Evolutionary conservation across 768 basidiomycete species (phyloP).

Genomic region (Panellus pusillus): DNA sequence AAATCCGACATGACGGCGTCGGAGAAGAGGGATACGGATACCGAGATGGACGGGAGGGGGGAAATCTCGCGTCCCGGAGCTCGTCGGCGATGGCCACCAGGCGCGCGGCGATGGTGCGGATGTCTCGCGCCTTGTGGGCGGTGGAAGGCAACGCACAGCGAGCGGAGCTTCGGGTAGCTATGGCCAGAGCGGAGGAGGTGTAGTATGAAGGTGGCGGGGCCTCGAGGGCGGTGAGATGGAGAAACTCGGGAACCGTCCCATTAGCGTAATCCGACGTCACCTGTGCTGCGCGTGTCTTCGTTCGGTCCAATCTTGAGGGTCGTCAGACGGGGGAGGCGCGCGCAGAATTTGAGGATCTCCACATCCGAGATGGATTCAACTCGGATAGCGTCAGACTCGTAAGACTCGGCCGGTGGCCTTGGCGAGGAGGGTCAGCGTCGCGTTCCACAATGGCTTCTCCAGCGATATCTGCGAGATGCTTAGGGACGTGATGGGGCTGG

Average conservation of each 20-base stretch:
- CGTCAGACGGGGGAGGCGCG: constrained; percentile 13
- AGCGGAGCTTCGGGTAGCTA: constrained; percentile 7
- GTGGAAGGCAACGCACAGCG: constrained; percentile 11
- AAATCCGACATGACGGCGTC: constrained; percentile 8
- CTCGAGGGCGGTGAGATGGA: constrained; percentile 2
- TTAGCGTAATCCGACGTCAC: constrained; percentile 9
- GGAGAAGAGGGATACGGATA: constrained; percentile 10
- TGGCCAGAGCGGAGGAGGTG: constrained; percentile 7
- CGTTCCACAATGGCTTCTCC: constrained; percentile 11
- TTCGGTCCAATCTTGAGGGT: constrained; percentile 13
- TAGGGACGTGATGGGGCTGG: constrained; percentile 10
- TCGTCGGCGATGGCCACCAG: constrained; percentile 2
- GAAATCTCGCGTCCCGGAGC: neutral
- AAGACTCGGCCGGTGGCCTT: constrained; percentile 4
- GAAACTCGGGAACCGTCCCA: constrained; percentile 6
- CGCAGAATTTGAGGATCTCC: constrained; percentile 15
- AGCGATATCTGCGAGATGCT: constrained; percentile 14
- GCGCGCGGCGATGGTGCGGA: constrained; percentile 5
- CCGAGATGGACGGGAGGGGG: neutral
- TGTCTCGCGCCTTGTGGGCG: neutral
- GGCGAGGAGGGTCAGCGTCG: constrained; percentile 13
- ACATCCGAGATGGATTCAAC: constrained; percentile 14
- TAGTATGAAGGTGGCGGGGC: constrained; percentile 15
- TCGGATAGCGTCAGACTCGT: constrained; percentile 13
- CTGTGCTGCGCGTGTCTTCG: neutral